Evolutionary conservation across 164 flowering plant species (phyloP), one percentile per base, ranked within the genome.

Genomic region (grape (Vitis vinifera)): DNA sequence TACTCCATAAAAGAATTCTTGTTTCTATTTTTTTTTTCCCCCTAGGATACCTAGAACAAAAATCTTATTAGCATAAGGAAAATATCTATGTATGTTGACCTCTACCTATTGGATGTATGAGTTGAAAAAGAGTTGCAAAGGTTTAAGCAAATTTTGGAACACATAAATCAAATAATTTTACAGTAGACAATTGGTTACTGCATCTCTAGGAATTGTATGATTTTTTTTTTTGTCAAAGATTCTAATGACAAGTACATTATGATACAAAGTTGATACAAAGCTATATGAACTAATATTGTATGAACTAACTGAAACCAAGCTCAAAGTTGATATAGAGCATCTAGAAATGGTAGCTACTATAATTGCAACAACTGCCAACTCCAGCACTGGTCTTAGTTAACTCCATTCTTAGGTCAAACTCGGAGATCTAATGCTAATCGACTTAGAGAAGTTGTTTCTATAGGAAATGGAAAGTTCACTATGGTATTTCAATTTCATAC

Each of bases 321-420:
- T 59, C 62, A 59, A 14, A 59, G 6, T 12, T 59, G 12, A 27
- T 13, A 23, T 3, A 11, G 9, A 9, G 4, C 19, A 11, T 9
- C 0, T 2, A 59, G 30, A 11, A 59, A 59, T 59, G 62, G 62
- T 59, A 29, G 62, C 62, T 8, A 27, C 47, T 59, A 2, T 63
- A 53, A 62, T 63, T 61, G 62, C 67, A 55, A 59, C 73, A 62
- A 52, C 68, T 30, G 60, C 73, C 13, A 70, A 17, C 73, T 64
- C 73, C 63, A 63, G 50, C 63, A 55, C 68, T 37, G 68, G 57
- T 17, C 68, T 64, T 12, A 63, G 68, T 60, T 62, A 19, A 62
- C 71, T 47, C 71, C 75, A 17, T 72, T 72, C 48, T 31, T 72
- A 62, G 71, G 75, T 16, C 75, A 72, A 29, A 67, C 48, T 27